Evolutionary conservation across 495 filamentous ascomycete genomes (phyloP).

Genomic region (Aspergillus ellipticus): DNA sequence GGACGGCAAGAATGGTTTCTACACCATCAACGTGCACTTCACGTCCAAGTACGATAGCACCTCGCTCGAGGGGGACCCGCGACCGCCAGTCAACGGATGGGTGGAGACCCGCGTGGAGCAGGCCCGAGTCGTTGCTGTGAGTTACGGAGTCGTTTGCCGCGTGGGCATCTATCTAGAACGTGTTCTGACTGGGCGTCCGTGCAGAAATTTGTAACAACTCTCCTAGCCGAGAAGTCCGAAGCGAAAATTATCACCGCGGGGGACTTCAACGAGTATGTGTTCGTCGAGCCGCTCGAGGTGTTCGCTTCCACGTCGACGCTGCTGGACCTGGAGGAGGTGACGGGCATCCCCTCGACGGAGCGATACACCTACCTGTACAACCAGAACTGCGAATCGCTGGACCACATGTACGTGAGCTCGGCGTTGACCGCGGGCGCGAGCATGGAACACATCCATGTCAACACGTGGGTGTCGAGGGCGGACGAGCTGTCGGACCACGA

Average conservation of each 20-base stretch:
- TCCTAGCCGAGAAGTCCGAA: constrained; percentile 38
- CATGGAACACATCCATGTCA: constrained; percentile 60
- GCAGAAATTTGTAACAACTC: constrained; percentile 32
- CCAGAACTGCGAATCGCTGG: constrained; percentile 53
- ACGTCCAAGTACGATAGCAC: constrained; percentile 54
- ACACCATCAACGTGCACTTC: constrained; percentile 60
- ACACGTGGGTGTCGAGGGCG: constrained; percentile 50
- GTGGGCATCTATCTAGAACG: background rate
- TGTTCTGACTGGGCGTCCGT: background rate
- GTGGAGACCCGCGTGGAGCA: constrained; percentile 45
- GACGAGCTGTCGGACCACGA: constrained; percentile 56
- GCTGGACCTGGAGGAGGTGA: constrained; percentile 51
- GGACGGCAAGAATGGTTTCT: constrained; percentile 42
- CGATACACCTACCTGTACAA: constrained; percentile 59
- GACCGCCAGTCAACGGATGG: constrained; percentile 59
- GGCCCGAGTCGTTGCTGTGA: constrained; percentile 44
- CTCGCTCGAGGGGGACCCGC: constrained; percentile 50
- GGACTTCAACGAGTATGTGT: constrained; percentile 63
- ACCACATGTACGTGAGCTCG: constrained; percentile 58
- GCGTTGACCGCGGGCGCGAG: constrained; percentile 1
- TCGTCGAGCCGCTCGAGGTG: constrained; percentile 45
- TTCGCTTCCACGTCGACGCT: constrained; percentile 42
- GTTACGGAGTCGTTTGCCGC: constrained; percentile 13
- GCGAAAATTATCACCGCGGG: constrained; percentile 50
- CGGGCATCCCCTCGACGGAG: constrained; percentile 40